A percentile compares a stretch with the other conserved stretches of the same genome.
Conservation (phyloP, 495 filamentous ascomycete genomes). For the Penicillium bovifimosum region DNA sequence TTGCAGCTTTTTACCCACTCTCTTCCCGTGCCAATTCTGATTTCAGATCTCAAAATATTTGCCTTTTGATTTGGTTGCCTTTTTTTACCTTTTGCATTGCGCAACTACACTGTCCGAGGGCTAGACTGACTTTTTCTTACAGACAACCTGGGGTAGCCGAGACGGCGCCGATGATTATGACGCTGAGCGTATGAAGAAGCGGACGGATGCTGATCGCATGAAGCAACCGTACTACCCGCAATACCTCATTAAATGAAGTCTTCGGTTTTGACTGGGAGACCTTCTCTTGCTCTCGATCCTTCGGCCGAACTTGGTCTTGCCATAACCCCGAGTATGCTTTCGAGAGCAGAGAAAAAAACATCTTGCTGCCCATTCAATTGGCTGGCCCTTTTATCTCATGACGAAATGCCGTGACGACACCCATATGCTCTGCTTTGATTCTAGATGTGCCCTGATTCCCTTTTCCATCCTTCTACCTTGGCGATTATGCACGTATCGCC, state of each 20-base stretch:
- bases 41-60: not conserved
- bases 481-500: not conserved
- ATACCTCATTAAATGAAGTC: slow-evolving; percentile 26
- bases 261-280: not conserved
- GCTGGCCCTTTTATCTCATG: slow-evolving; percentile 19
- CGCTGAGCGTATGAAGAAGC: slow-evolving; percentile 51
- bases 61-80: not conserved
- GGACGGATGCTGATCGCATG: slow-evolving; percentile 36
- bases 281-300: not conserved
- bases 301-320: not conserved
- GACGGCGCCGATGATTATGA: slow-evolving; percentile 55
- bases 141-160: slow-evolving; percentile 57
- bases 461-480: slow-evolving; percentile 4
- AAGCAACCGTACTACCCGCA: slow-evolving; percentile 34
- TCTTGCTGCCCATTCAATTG: slow-evolving; percentile 1
- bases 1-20: slow-evolving; percentile 23
- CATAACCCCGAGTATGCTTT: not conserved
- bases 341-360: not conserved
- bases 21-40: slow-evolving; percentile 11
- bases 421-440: slow-evolving; percentile 15
- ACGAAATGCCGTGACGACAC: slow-evolving; percentile 36
- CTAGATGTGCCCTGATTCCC: slow-evolving; percentile 18
- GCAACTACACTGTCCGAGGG: not conserved
- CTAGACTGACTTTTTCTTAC: slow-evolving; percentile 14
- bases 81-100: not conserved